These are phyloP conservation scores for Coemansia sp. DNA, from an alignment of 192 early-diverging fungal species.

Conservation along the genomic window DNA sequence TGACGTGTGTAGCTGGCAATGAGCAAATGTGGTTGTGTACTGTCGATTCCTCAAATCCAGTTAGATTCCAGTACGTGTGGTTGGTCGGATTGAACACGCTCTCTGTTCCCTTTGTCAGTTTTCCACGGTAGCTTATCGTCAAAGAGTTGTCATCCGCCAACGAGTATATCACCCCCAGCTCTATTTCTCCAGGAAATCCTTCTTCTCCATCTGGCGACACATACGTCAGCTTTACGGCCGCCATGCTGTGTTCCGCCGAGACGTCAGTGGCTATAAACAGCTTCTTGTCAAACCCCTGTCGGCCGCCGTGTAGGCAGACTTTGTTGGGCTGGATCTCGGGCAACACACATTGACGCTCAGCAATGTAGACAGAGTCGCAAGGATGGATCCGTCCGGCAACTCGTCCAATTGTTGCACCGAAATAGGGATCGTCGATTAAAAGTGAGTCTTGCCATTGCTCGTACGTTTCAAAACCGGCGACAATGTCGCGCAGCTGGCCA, in stretches of 20 bases:
- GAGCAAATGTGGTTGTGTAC: constrained; percentile 59
- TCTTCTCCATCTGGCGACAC: constrained; percentile 73
- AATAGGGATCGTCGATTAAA: constrained; percentile 63
- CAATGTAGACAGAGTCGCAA: constrained; percentile 61
- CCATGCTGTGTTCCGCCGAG: background rate
- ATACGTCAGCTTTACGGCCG: constrained; percentile 55
- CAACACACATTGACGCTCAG: constrained; percentile 56
- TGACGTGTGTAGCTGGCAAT: constrained; percentile 51
- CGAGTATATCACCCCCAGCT: constrained; percentile 60
- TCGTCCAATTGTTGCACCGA: constrained; percentile 77
- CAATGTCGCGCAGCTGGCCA: constrained; percentile 61
- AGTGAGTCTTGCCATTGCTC: constrained; percentile 55
- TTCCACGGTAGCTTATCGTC: constrained; percentile 56
- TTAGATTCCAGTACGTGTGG: constrained; percentile 89
- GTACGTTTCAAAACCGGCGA: constrained; percentile 71
- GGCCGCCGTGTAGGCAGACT: constrained; percentile 76
- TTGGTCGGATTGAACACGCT: constrained; percentile 79
- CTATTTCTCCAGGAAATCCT: constrained; percentile 75
- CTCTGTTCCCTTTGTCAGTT: constrained; percentile 39
- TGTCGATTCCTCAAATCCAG: constrained; percentile 60
- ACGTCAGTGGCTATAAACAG: constrained; percentile 59
- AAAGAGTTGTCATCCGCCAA: constrained; percentile 55
- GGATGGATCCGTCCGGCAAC: constrained; percentile 64
- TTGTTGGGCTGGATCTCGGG: constrained; percentile 75
- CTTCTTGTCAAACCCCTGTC: constrained; percentile 69